Percentiles rank a stretch among this genome's conserved stretches.
Conservation (phyloP, 306 rosid genomes). For the Sicyos edulis region DNA sequence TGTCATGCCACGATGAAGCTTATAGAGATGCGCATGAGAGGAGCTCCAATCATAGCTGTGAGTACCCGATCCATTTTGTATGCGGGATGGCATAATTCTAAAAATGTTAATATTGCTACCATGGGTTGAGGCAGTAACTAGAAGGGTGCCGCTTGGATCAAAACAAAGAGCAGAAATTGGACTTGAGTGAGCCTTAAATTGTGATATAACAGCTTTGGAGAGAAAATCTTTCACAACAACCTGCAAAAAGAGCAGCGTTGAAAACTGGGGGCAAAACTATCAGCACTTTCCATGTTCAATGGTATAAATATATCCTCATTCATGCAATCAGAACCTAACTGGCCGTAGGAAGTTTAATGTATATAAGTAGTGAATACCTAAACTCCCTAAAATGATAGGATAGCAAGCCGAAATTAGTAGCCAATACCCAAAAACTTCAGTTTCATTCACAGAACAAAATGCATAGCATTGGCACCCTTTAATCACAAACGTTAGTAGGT, state of each 20-base stretch:
- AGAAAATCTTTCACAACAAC: conserved; percentile 74
- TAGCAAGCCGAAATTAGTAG: conserved; percentile 14
- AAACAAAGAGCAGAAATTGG: conserved; percentile 84
- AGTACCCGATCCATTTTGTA: conserved; percentile 51
- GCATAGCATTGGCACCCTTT: background rate
- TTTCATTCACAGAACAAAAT: background rate
- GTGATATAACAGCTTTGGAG: conserved; percentile 67
- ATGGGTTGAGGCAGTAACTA: conserved; percentile 80
- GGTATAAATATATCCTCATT: background rate
- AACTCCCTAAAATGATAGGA: conserved; percentile 17
- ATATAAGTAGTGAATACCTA: conserved; percentile 4
- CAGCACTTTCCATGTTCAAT: background rate
- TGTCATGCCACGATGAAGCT: conserved; percentile 90
- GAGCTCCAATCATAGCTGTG: conserved; percentile 59
- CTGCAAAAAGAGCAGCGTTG: conserved; percentile 38
- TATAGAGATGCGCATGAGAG: conserved; percentile 85
- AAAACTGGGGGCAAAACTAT: background rate
- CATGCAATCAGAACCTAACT: background rate
- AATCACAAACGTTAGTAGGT: background rate
- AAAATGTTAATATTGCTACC: conserved; percentile 85
- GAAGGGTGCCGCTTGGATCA: conserved; percentile 91
- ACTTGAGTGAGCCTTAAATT: conserved; percentile 84
- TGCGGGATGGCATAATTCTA: conserved; percentile 67
- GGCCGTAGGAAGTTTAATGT: conserved; percentile 7
- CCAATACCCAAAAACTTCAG: background rate